These are phyloP conservation scores for Sporopachydermia quercuum DNA, from an alignment of 805 yeast species.

Conservation along the genomic window DNA sequence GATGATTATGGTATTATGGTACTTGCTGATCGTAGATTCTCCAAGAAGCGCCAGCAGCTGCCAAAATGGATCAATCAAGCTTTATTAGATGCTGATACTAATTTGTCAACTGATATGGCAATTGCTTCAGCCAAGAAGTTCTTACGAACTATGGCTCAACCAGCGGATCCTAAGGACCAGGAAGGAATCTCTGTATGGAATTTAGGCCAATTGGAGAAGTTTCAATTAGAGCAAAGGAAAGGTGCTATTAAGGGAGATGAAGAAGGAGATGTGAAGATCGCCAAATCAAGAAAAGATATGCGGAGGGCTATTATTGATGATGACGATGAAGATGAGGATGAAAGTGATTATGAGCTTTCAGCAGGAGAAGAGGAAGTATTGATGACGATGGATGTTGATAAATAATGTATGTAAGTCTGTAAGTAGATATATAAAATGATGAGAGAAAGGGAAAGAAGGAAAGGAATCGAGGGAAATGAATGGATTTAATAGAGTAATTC, in stretches of 20 bases:
- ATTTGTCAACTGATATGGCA: constrained; percentile 94
- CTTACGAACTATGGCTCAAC: constrained; percentile 87
- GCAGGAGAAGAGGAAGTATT: not conserved
- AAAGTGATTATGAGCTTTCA: not conserved
- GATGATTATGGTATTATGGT: constrained; percentile 99
- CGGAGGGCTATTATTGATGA: constrained; percentile 1
- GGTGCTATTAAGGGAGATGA: not conserved
- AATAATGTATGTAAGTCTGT: not conserved
- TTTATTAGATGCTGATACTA: constrained; percentile 77
- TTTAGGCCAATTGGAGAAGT: constrained; percentile 42
- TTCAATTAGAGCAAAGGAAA: constrained; percentile 35
- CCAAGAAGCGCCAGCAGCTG: constrained; percentile 69
- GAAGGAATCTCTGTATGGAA: constrained; percentile 95
- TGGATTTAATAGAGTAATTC: no score
- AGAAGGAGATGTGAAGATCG: not conserved
- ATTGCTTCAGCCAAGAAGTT: constrained; percentile 88
- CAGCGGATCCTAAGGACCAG: constrained; percentile 74
- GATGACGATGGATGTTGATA: not conserved
- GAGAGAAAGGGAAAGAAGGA: not conserved
- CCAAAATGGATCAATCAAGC: constrained; percentile 98
- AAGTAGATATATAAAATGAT: no score
- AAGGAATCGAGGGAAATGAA: not conserved
- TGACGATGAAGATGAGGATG: not conserved
- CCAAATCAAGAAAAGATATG: not conserved
- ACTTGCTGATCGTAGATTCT: constrained; percentile 84